Base-by-base conservation (phyloP, 768 basidiomycete genomes). In the Xanthoconium purpureum region DNA sequence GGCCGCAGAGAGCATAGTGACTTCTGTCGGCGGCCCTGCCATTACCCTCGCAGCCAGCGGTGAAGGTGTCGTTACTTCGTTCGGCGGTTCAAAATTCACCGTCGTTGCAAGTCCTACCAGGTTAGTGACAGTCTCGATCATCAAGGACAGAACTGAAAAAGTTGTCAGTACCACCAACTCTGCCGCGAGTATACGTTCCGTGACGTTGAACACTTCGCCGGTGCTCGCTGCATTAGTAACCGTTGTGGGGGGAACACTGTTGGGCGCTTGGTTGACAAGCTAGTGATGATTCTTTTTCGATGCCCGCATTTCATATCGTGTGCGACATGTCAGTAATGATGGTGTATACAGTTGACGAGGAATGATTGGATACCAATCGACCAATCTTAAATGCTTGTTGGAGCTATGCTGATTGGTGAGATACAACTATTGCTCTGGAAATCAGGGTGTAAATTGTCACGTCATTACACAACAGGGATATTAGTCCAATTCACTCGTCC, bases 11-110 rank as follows among this genome's bases (percentile, higher is more conserved):
- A 88, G 83, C 14, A 66, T 88, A 18, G 70, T 88, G 30, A 84
- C 82, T 15, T 81, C 79, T 40, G 77, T 66, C 11, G 87, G 84
- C 8, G 87, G 85, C 12, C 62, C 76, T 43, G 86, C 78, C 1
- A 70, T 87, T 55, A 88, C 86, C 0, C 76, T 89, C 18, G 85
- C 84, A 29, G 40, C 77, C 64, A 65, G 68, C 49, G 71, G 70
- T 33, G 68, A 56, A 7, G 73, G 73, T 15, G 73, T 74, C 15
- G 74, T 71, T 9, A 85, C 84, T 30, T 77, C 80, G 18, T 77
- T 76, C 58, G 82, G 77, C 28, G 84, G 85, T 36, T 77, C 78
- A 9, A 65, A 78, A 2, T 85, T 77, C 68, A 84, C 80, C 15
- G 74, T 78, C 20, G 79, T 80, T 29, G 44, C 60, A 17, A 54